A percentile compares a stretch with the other conserved stretches of the same genome.
phyloP scores from a whole-genome alignment of 176 grass and related monocot species.

The Carex littledalei region DNA sequence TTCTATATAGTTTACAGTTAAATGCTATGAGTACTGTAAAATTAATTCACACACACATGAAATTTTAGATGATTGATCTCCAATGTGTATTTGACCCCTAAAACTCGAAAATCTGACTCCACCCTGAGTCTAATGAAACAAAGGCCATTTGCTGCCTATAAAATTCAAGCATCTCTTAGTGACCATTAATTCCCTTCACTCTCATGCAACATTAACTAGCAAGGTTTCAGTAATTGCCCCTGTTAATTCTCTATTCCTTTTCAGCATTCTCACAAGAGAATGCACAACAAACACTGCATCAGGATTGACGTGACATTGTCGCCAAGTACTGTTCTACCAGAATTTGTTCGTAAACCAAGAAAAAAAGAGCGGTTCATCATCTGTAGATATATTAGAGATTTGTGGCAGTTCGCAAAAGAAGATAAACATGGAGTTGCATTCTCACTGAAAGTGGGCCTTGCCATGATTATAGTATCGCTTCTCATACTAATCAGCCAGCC shows the following conservation, averaged over 20 bases:
- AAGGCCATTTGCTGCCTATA: background rate
- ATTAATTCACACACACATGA: too few species aligned
- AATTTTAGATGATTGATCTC: too few species aligned
- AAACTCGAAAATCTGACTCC: too few species aligned
- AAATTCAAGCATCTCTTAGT: slow-evolving; percentile 5
- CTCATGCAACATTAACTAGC: too few species aligned
- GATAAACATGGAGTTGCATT: slow-evolving; percentile 39
- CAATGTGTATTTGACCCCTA: too few species aligned
- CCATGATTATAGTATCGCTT: slow-evolving; percentile 49
- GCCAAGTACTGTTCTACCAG: slow-evolving; percentile 37
- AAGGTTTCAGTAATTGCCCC: too few species aligned
- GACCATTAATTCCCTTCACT: background rate
- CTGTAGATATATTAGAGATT: slow-evolving; percentile 9
- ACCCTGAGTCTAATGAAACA: background rate
- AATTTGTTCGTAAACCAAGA: slow-evolving; percentile 9
- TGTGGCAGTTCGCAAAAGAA: slow-evolving; percentile 36
- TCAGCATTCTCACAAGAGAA: slow-evolving; percentile 8
- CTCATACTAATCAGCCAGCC: slow-evolving; percentile 35
- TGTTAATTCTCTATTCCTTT: background rate
- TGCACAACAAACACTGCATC: slow-evolving; percentile 25
- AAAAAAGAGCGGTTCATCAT: background rate
- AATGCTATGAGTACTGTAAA: too few species aligned
- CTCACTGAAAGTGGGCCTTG: slow-evolving; percentile 41
- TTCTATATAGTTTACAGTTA: too few species aligned
- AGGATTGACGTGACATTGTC: slow-evolving; percentile 40